phyloP scores from a whole-genome alignment of 202 grass and related monocot genomes.

The Saccharum hybrid region DNA sequence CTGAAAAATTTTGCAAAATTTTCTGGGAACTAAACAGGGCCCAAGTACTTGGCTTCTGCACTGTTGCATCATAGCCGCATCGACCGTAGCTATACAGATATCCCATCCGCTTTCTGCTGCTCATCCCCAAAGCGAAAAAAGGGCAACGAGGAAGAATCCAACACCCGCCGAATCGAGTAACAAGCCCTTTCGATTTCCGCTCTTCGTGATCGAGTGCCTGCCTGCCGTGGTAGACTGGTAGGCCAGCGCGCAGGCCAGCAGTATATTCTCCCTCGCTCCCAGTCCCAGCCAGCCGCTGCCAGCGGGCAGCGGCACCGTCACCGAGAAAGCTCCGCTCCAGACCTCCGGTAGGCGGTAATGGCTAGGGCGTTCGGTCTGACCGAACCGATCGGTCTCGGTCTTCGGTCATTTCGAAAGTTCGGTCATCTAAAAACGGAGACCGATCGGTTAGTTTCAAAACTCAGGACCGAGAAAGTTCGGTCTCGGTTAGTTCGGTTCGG shows the following conservation, averaged over 20 bases:
- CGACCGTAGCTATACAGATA: not conserved
- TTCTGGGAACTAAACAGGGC: too few species aligned
- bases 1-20: too few species aligned
- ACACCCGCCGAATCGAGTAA: constrained; percentile 39
- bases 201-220: constrained; percentile 26
- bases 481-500: too few species aligned
- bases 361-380: too few species aligned
- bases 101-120: not conserved
- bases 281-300: not conserved
- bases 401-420: too few species aligned
- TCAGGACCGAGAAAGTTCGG: too few species aligned
- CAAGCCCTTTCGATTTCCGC: constrained; percentile 10
- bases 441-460: too few species aligned
- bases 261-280: constrained; percentile 29
- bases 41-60: not conserved
- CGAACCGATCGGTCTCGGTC: too few species aligned
- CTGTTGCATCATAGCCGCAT: constrained; percentile 6
- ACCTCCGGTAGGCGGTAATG: not conserved
- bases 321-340: constrained; percentile 25
- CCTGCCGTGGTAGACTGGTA: not conserved
- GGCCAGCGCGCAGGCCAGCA: not conserved
- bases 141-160: constrained; percentile 31
- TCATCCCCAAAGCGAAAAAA: constrained; percentile 7
- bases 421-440: too few species aligned
- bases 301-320: constrained; percentile 9